Evolutionary conservation across 176 grass and related monocot genomes (phyloP).

Genomic region (Olyra latifolia): DNA sequence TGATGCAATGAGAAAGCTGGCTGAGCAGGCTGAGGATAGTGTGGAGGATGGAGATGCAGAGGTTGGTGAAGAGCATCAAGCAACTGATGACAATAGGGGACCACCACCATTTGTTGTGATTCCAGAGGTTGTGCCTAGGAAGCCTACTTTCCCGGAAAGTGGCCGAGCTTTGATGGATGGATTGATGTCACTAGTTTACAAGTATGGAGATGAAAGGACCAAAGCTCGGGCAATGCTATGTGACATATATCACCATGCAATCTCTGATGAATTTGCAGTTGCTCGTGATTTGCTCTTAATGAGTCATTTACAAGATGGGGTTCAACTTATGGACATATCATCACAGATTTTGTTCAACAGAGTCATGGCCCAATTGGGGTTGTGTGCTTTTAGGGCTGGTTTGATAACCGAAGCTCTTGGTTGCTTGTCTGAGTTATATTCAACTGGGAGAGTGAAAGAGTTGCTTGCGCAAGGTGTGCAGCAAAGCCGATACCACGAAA

Average conservation of each 20-base stretch:
- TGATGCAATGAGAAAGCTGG: conserved; percentile 85
- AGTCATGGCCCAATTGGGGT: conserved; percentile 85
- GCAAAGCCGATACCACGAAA: conserved; percentile 94
- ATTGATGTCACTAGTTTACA: conserved; percentile 88
- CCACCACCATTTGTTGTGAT: conserved; percentile 70
- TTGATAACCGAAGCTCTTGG: conserved; percentile 84
- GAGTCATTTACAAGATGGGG: conserved; percentile 93
- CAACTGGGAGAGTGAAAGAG: conserved; percentile 84
- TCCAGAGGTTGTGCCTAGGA: conserved; percentile 81
- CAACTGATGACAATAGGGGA: conserved; percentile 44
- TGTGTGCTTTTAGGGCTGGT: conserved; percentile 90
- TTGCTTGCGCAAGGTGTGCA: conserved; percentile 91
- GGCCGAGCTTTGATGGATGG: conserved; percentile 73
- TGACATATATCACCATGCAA: conserved; percentile 95
- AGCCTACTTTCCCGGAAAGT: conserved; percentile 84
- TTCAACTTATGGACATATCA: conserved; percentile 95
- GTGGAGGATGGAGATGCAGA: conserved; percentile 55
- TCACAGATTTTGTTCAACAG: conserved; percentile 95
- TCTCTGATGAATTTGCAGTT: conserved; percentile 83
- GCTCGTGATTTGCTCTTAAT: conserved; percentile 92
- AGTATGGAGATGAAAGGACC: conserved; percentile 90
- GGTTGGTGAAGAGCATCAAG: conserved; percentile 49
- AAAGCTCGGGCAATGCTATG: conserved; percentile 97
- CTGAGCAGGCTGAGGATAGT: conserved; percentile 50
- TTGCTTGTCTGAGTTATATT: conserved; percentile 85